Evolutionary conservation across 805 yeast genomes (phyloP), one percentile per base, ranked within the genome.

Genomic region (Candida sithepensis): DNA sequence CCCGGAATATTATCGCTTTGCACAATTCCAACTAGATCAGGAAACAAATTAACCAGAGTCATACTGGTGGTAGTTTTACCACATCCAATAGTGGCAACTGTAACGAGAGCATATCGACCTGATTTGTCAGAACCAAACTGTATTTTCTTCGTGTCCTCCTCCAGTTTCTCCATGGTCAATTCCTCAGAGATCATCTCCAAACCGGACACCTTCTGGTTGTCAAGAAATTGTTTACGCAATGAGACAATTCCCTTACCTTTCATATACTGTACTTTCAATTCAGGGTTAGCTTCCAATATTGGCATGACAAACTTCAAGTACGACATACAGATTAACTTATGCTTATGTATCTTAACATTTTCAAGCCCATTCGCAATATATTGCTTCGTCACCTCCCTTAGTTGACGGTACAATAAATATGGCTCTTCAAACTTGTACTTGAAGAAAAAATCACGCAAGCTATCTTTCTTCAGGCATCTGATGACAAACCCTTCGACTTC

Each of bases 341-440:
- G 89, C 47, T 77, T 76, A 19, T 64, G 65, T 46, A 54, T 56
- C 9, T 49, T 48, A 47, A 79, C 67, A 22, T 68, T 70, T 5
- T 74, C 66, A 2, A 60, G 59, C 14, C 68, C 69, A 1, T 65
- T 64, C 0, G 58, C 48, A 9, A 86, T 72, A 50, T 78, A 77
- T 39, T 69, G 70, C 59, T 79, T 83, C 0, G 97, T 89, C 2
- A 82, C 86, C 59, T 94, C 98, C 54, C 99, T 76, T 79, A 95
- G 81, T 57, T 86, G 88, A 49, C 99, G 75, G 65, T 90, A 94
- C 76, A 94, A 76, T 40, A 90, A 68, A 62, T 94, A 94, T 0
- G 99, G 99, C 67, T 94, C 96, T 55, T 90, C 96, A 64, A 94
- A 94, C 66, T 94, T 94, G 70, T 72, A 94, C 67, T 94, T 94